Conservation (phyloP, 805 yeast species). For the Jamesozyma spencerorum region DNA sequence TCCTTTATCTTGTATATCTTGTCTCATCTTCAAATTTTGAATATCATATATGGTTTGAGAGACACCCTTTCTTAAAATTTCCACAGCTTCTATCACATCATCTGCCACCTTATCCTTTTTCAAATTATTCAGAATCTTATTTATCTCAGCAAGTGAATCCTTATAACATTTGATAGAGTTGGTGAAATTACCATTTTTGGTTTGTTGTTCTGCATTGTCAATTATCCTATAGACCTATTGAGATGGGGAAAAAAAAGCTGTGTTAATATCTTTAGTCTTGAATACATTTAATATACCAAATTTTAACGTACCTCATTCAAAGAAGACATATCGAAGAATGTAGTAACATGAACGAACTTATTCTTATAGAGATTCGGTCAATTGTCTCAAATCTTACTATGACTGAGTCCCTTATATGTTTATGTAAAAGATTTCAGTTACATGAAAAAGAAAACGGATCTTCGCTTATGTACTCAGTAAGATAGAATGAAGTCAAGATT, state of each 20-base stretch:
- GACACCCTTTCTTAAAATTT: constrained; percentile 26
- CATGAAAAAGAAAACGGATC: no score
- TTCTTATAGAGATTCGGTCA: no score
- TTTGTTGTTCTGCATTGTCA: constrained; percentile 44
- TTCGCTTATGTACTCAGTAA: no score
- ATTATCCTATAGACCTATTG: constrained; percentile 41
- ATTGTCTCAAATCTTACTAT: no score
- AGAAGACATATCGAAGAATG: no score
- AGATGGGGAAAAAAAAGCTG: not conserved
- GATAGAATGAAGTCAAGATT: not conserved
- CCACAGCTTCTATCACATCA: constrained; percentile 28
- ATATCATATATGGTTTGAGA: constrained; percentile 28
- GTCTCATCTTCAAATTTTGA: not conserved
- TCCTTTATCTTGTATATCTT: constrained; percentile 1
- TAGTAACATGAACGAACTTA: no score
- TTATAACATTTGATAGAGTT: constrained; percentile 5
- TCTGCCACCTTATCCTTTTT: constrained; percentile 3
- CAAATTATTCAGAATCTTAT: constrained; percentile 7
- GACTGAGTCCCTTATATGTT: no score
- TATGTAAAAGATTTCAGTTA: no score
- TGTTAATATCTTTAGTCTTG: constrained; percentile 1
- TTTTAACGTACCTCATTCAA: no score
- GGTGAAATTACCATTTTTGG: constrained; percentile 33
- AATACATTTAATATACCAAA: no score
- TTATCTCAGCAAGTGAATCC: constrained; percentile 3